Conservation (phyloP, 2,329 filamentous ascomycete species). For the Diplodia corticola region DNA sequence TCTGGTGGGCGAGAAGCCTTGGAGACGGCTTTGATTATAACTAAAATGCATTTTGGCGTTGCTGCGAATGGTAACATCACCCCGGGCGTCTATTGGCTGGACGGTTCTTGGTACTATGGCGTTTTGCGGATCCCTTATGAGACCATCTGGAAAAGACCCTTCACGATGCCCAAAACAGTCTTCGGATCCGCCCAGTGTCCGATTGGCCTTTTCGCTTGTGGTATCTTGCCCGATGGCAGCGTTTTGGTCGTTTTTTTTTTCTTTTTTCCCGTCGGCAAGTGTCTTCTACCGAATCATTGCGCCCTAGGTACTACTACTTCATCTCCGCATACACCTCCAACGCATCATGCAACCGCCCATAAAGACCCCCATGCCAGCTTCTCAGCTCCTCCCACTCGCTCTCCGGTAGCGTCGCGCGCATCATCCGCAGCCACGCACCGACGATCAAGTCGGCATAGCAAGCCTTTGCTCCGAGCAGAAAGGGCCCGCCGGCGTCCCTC, state of each 20-base stretch:
- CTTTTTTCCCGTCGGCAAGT: not conserved
- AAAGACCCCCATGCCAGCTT: slow-evolving; percentile 54
- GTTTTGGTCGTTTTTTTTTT: not conserved
- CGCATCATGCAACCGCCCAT: slow-evolving; percentile 53
- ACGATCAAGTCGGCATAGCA: slow-evolving; percentile 60
- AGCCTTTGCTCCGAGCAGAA: slow-evolving; percentile 47
- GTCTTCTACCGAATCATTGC: not conserved
- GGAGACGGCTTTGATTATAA: not conserved
- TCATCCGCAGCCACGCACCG: slow-evolving; percentile 57
- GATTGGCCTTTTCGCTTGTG: not conserved
- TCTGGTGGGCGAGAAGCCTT: not conserved
- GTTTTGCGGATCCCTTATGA: not conserved
- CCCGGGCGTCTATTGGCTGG: not conserved
- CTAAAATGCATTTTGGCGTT: not conserved
- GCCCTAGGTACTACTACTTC: no score
- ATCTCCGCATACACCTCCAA: slow-evolving; percentile 23
- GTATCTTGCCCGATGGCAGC: not conserved
- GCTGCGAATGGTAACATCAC: not conserved
- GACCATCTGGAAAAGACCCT: not conserved
- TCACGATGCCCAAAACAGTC: not conserved
- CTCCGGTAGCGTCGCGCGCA: slow-evolving; percentile 42
- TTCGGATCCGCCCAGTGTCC: no score
- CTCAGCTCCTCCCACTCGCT: slow-evolving; percentile 52
- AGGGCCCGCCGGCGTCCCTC: slow-evolving; percentile 47
- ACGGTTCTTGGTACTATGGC: not conserved